A percentile compares a stretch with the other conserved stretches of the same genome.
These are phyloP conservation scores for Samsoniella hepiali DNA, from an alignment of 2,329 filamentous ascomycete species.

Conservation along the genomic window DNA sequence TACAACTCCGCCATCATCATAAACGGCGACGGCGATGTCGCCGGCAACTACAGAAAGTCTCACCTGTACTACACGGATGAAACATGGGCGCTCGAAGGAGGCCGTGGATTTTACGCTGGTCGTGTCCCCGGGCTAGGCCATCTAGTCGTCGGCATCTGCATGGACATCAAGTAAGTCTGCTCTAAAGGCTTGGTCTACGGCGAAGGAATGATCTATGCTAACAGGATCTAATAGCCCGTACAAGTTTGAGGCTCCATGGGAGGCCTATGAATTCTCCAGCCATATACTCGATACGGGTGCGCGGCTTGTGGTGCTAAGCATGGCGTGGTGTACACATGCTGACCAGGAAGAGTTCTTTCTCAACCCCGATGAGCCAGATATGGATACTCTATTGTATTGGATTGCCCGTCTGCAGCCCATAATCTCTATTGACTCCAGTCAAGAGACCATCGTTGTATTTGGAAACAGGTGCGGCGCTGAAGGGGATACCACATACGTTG, in stretches of 20 bases:
- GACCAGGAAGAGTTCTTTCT: constrained; percentile 45
- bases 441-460: constrained; percentile 66
- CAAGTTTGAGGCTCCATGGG: constrained; percentile 21
- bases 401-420: constrained; percentile 66
- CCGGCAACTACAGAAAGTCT: constrained; percentile 59
- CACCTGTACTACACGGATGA: constrained; percentile 57
- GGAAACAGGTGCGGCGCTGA: constrained; percentile 70
- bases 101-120: constrained; percentile 43
- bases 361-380: constrained; percentile 59
- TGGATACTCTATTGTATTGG: constrained; percentile 75
- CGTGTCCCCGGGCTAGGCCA: constrained; percentile 42
- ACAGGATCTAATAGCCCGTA: neutral
- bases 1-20: constrained; percentile 56
- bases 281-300: constrained; percentile 56
- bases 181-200: neutral
- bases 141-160: constrained; percentile 54
- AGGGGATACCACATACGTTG: constrained; percentile 64
- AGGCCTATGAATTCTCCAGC: constrained; percentile 38
- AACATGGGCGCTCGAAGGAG: constrained; percentile 54
- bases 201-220: neutral
- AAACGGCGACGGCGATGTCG: constrained; percentile 55
- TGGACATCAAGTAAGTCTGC: constrained; percentile 49
- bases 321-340: constrained; percentile 72
- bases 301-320: constrained; percentile 65
- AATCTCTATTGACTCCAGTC: constrained; percentile 46